Evolutionary conservation across 179 eudicot species (phyloP).

Genomic region (Actinidia chinensis): DNA sequence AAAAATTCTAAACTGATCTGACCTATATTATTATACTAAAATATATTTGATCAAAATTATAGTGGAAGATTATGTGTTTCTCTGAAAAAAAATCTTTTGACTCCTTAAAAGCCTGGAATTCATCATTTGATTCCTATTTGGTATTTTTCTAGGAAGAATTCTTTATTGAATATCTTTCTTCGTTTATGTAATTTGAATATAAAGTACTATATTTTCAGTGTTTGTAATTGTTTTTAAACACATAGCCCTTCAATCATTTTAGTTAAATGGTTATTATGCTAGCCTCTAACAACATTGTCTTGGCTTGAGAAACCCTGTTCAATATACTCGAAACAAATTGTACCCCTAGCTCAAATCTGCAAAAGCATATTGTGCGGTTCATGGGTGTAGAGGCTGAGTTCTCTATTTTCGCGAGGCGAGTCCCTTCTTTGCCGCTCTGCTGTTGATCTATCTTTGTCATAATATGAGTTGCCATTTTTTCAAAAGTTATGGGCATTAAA

Average conservation of each 20-base stretch:
- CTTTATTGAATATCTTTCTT: too few relatives aligned
- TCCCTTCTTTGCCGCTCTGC: neutral
- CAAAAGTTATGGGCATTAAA: neutral
- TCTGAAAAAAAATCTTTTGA: too few relatives aligned
- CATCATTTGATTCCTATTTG: neutral
- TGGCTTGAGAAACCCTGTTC: conserved; percentile 2
- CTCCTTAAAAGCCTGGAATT: too few relatives aligned
- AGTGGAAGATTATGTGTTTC: too few relatives aligned
- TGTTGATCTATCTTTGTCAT: neutral
- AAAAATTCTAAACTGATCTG: too few relatives aligned
- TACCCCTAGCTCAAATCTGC: neutral
- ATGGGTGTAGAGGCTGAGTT: neutral
- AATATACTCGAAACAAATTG: neutral
- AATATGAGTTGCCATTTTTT: neutral
- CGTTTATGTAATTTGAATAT: too few relatives aligned
- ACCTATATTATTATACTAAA: too few relatives aligned
- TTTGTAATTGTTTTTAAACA: neutral
- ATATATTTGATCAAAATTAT: too few relatives aligned
- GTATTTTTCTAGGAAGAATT: neutral
- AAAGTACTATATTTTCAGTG: neutral
- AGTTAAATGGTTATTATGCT: neutral
- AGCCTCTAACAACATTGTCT: neutral
- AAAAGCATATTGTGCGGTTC: neutral
- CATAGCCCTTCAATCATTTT: neutral
- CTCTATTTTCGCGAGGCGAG: neutral